phyloP scores from a whole-genome alignment of 164 flowering plant species.

The Vitis amurensis region DNA sequence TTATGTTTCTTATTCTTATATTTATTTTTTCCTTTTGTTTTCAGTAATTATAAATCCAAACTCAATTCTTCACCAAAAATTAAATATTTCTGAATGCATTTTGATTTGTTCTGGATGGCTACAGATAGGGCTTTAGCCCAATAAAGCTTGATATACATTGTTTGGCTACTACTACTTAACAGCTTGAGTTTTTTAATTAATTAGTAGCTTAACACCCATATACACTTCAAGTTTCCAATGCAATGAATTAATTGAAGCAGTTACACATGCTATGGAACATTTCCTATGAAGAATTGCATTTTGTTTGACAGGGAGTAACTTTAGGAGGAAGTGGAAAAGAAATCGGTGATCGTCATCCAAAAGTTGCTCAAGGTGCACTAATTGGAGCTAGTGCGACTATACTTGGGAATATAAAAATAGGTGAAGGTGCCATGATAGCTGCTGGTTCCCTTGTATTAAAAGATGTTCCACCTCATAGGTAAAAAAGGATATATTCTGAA shows the following conservation, averaged over 20 bases:
- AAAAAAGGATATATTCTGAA: neutral
- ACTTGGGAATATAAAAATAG: constrained; percentile 80
- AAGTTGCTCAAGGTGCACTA: constrained; percentile 70
- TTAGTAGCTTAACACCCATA: too few species aligned
- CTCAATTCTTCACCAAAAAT: neutral
- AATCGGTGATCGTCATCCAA: constrained; percentile 82
- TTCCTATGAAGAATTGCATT: neutral
- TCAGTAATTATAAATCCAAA: neutral
- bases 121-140: too few species aligned
- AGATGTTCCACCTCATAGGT: constrained; percentile 78
- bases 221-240: neutral
- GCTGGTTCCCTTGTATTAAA: constrained; percentile 84
- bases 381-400: constrained; percentile 73
- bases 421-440: constrained; percentile 87
- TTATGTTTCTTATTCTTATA: neutral
- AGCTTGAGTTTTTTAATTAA: too few species aligned
- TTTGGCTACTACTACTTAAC: too few species aligned
- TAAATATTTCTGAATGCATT: neutral
- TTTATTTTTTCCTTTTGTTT: too few species aligned
- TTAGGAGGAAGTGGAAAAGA: constrained; percentile 81
- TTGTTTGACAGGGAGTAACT: constrained; percentile 62
- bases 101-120: neutral
- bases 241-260: neutral
- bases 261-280: neutral
- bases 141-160: too few species aligned